phyloP scores from a whole-genome alignment of 768 basidiomycete genomes.

The Lactarius trivialis region DNA sequence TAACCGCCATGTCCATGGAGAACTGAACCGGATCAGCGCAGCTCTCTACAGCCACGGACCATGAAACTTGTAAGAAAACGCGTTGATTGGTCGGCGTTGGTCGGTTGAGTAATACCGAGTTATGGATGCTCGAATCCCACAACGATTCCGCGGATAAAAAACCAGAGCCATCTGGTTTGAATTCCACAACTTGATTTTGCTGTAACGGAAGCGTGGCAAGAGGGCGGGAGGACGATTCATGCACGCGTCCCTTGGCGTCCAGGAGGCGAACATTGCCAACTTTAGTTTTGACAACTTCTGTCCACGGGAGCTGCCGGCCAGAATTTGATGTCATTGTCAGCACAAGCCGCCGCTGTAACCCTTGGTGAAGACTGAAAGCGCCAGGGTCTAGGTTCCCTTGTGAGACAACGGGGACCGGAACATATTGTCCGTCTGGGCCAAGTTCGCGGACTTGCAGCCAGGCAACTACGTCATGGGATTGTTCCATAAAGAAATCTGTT shows the following conservation, averaged over 20 bases:
- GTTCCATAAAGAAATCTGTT: constrained; percentile 82
- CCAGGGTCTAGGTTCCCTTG: constrained; percentile 73
- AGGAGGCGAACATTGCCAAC: constrained; percentile 81
- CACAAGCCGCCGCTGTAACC: constrained; percentile 77
- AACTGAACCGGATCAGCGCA: constrained; percentile 87
- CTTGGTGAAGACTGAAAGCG: constrained; percentile 86
- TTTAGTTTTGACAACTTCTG: constrained; percentile 64
- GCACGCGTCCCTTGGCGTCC: constrained; percentile 74
- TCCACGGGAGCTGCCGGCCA: constrained; percentile 85
- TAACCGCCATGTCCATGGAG: constrained; percentile 77
- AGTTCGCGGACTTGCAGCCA: constrained; percentile 86
- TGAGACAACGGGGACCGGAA: constrained; percentile 75
- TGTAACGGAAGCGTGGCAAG: constrained; percentile 68
- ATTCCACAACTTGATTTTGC: constrained; percentile 66
- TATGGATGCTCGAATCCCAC: constrained; percentile 93
- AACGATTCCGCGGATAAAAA: constrained; percentile 59
- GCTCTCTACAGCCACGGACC: constrained; percentile 74
- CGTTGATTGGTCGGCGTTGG: constrained; percentile 75
- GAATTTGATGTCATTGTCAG: constrained; percentile 81
- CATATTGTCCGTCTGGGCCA: constrained; percentile 75
- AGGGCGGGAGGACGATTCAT: constrained; percentile 67
- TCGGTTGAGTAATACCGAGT: constrained; percentile 78
- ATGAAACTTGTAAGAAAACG: constrained; percentile 70
- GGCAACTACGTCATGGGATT: constrained; percentile 86
- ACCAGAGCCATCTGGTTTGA: constrained; percentile 80